Percentiles rank a stretch among this genome's conserved stretches.
phyloP scores from a whole-genome alignment of 257 asterid species.

The Solanum lignicaule region DNA sequence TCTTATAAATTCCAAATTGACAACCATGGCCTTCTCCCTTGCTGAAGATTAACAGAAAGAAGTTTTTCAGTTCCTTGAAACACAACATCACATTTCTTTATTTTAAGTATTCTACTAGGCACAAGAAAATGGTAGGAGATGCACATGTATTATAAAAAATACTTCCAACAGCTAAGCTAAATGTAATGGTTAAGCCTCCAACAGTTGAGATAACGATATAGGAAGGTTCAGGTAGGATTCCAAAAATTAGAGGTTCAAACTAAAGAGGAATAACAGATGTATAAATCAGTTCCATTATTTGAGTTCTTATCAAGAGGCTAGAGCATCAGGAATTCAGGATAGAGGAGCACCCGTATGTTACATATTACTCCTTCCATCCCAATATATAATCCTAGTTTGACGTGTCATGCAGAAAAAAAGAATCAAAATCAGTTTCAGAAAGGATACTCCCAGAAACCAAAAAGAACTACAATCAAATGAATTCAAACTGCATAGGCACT shows the following conservation, averaged over 20 bases:
- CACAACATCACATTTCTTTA: not conserved
- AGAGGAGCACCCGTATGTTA: not conserved
- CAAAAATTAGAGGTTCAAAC: not conserved
- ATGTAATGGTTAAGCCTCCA: not conserved
- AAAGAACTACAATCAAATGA: not conserved
- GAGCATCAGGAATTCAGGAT: not conserved
- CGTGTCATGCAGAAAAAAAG: not conserved
- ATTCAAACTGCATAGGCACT: not conserved
- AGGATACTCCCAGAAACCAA: not conserved
- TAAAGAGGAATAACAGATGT: not conserved
- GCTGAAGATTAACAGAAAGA: conserved; percentile 36
- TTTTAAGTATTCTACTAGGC: not conserved
- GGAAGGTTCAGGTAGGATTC: not conserved
- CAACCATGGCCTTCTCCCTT: conserved; percentile 97
- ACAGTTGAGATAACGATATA: not conserved
- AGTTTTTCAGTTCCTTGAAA: not conserved
- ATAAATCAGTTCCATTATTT: not conserved
- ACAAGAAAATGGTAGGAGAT: not conserved
- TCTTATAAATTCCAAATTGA: conserved; percentile 85
- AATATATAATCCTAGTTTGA: not conserved
- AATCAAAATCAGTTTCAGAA: not conserved
- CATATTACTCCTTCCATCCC: not conserved
- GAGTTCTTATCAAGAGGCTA: not conserved
- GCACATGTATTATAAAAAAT: not conserved
- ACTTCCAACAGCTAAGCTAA: not conserved